Percentiles rank a stretch among this genome's conserved stretches.
phyloP scores from a whole-genome alignment of 805 yeast genomes.

The Myxozyma udenii region DNA sequence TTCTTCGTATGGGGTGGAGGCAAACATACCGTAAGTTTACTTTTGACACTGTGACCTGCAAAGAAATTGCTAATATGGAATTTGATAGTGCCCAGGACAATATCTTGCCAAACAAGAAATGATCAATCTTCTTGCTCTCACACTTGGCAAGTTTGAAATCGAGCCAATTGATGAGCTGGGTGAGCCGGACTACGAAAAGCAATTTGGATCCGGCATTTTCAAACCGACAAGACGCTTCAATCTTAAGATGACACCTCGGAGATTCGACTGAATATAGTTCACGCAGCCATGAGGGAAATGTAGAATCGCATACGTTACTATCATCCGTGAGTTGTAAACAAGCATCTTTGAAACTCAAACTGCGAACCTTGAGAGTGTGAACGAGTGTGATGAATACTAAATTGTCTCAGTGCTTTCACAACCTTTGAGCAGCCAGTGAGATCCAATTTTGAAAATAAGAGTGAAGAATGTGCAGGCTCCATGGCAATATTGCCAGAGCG shows the following conservation, averaged over 20 bases:
- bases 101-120: constrained; percentile 13
- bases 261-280: too few relatives aligned
- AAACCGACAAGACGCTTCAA: neutral
- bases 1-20: constrained; percentile 28
- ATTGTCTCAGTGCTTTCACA: too few relatives aligned
- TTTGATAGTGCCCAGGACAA: constrained; percentile 19
- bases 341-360: too few relatives aligned
- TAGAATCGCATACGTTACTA: too few relatives aligned
- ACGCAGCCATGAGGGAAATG: too few relatives aligned
- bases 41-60: neutral
- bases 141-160: constrained; percentile 11
- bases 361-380: too few relatives aligned
- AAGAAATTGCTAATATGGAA: neutral
- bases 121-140: constrained; percentile 6
- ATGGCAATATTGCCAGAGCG: too few relatives aligned
- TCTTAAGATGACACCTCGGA: neutral
- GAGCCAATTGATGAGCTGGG: constrained; percentile 6
- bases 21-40: constrained; percentile 8
- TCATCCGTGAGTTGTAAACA: too few relatives aligned
- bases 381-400: too few relatives aligned
- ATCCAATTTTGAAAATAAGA: too few relatives aligned
- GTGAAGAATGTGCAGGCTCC: too few relatives aligned
- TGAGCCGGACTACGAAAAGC: neutral
- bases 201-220: neutral
- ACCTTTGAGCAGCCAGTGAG: too few relatives aligned